Evolutionary conservation across 805 yeast genomes (phyloP).

Genomic region (Candida tallmaniae): DNA sequence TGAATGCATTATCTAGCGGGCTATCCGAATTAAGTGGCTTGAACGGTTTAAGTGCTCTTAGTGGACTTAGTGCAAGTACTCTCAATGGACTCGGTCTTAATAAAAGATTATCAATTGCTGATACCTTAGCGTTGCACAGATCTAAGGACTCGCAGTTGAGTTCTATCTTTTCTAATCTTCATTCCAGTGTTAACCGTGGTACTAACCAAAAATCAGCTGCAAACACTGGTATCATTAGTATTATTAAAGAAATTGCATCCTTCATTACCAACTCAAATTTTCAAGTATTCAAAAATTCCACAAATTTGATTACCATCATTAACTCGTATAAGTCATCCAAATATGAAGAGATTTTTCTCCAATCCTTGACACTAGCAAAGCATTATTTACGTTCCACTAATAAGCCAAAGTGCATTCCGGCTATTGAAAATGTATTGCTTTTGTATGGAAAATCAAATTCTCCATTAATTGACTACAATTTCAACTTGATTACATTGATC

Average conservation of each 20-base stretch:
- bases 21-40: slow-evolving; percentile 1
- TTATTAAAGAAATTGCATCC: slow-evolving; percentile 12
- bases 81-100: not conserved
- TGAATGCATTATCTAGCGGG: not conserved
- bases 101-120: slow-evolving; percentile 50
- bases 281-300: slow-evolving; percentile 12
- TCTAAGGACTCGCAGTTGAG: slow-evolving; percentile 25
- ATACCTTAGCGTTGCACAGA: slow-evolving; percentile 53
- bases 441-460: slow-evolving; percentile 9
- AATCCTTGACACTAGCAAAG: slow-evolving; percentile 12
- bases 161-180: slow-evolving; percentile 9
- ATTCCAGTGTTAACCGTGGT: not conserved
- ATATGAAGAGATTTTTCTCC: slow-evolving; percentile 9
- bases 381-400: slow-evolving; percentile 9
- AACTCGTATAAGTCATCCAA: slow-evolving; percentile 9
- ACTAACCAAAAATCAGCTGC: too few relatives aligned
- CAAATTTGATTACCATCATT: slow-evolving; percentile 11
- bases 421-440: slow-evolving; percentile 12
- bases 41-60: not conserved
- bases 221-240: slow-evolving; percentile 6
- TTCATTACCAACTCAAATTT: slow-evolving; percentile 13
- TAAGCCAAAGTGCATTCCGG: slow-evolving; percentile 7
- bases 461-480: slow-evolving; percentile 8
- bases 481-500: slow-evolving; percentile 8
- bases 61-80: not conserved